These are phyloP conservation scores for Oxytropis ochrocephala DNA, from an alignment of 306 rosid species.

Conservation along the genomic window DNA sequence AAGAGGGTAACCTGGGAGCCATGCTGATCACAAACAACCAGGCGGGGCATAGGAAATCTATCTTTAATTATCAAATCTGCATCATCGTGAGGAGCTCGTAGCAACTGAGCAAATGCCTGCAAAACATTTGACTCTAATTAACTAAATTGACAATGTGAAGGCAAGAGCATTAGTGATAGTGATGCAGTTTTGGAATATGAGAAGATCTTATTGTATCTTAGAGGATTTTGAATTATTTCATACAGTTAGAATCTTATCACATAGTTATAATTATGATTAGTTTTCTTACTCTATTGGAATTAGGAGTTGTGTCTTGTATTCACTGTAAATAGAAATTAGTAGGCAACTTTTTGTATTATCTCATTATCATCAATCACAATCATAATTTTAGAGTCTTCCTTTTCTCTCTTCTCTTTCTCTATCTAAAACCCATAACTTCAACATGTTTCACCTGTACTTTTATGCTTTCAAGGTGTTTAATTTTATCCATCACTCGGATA, in stretches of 20 bases:
- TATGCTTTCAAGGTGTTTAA: neutral
- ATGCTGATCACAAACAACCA: constrained; percentile 93
- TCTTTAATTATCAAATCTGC: constrained; percentile 67
- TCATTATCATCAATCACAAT: too few relatives aligned
- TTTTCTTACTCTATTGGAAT: too few relatives aligned
- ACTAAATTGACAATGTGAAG: constrained; percentile 11
- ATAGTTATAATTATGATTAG: too few relatives aligned
- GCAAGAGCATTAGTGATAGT: constrained; percentile 1
- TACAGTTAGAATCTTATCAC: too few relatives aligned
- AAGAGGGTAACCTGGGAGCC: constrained; percentile 76
- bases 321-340: too few relatives aligned
- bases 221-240: too few relatives aligned
- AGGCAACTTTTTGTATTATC: too few relatives aligned
- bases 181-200: constrained; percentile 13
- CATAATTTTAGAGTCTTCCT: too few relatives aligned
- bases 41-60: constrained; percentile 95
- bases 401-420: too few relatives aligned
- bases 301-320: too few relatives aligned
- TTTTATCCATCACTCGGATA: neutral
- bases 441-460: neutral
- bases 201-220: too few relatives aligned
- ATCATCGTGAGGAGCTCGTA: constrained; percentile 79
- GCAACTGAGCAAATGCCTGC: constrained; percentile 90
- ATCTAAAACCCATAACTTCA: too few relatives aligned
- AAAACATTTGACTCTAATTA: constrained; percentile 9